Percentiles rank a stretch among this genome's conserved stretches.
Evolutionary conservation across 2,329 filamentous ascomycete genomes (phyloP).

Genomic region (Colletotrichum spinosum): DNA sequence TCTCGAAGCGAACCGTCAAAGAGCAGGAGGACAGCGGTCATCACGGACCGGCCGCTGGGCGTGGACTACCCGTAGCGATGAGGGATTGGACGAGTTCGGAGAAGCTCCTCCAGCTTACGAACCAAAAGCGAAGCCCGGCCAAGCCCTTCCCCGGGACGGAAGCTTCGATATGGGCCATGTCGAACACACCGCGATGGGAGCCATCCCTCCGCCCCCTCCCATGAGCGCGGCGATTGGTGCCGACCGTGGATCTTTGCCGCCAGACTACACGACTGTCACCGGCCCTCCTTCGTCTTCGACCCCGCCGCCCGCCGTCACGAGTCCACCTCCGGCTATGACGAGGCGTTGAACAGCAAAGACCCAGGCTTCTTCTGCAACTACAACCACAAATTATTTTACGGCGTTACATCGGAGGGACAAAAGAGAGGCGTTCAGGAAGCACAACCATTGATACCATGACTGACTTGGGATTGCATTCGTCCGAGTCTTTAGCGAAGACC

Average conservation of each 20-base stretch:
- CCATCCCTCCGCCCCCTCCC: slow-evolving; percentile 17
- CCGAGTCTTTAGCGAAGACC: slow-evolving; percentile 5
- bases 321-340: slow-evolving; percentile 23
- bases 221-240: slow-evolving; percentile 4
- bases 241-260: slow-evolving; percentile 26
- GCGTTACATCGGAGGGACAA: slow-evolving; percentile 23
- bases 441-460: slow-evolving; percentile 34
- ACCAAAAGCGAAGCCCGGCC: slow-evolving; percentile 42
- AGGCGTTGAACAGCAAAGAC: slow-evolving; percentile 11
- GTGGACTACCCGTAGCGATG: slow-evolving; percentile 51
- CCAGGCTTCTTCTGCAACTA: background rate
- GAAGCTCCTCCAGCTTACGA: slow-evolving; percentile 75
- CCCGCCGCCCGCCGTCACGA: slow-evolving; percentile 21
- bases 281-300: slow-evolving; percentile 28
- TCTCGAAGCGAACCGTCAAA: slow-evolving; percentile 31
- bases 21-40: slow-evolving; percentile 25
- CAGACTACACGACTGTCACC: slow-evolving; percentile 29
- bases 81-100: slow-evolving; percentile 72
- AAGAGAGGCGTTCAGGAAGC: slow-evolving; percentile 18
- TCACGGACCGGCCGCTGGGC: slow-evolving; percentile 33
- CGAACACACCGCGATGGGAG: slow-evolving; percentile 15
- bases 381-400: slow-evolving; percentile 6
- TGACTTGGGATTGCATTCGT: slow-evolving; percentile 16
- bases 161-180: slow-evolving; percentile 35
- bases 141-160: slow-evolving; percentile 21